Conservation (phyloP, 441 rosid species). For the Erysimum pusillum region DNA sequence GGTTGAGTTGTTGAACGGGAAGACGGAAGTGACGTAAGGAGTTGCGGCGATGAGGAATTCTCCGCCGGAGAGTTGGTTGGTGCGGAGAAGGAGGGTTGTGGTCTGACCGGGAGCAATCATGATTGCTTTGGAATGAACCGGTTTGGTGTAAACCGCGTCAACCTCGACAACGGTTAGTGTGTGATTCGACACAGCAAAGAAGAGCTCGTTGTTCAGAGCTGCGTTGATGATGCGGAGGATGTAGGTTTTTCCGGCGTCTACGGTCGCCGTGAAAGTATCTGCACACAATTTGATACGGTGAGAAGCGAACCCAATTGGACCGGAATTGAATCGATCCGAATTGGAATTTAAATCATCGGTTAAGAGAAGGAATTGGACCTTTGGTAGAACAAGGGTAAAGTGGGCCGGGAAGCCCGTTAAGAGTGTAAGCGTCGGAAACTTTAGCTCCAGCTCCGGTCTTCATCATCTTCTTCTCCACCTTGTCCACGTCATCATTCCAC, state of each 20-base stretch:
- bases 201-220: conserved; percentile 63
- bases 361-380: conserved; percentile 48
- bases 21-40: conserved; percentile 61
- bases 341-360: conserved; percentile 6
- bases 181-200: conserved; percentile 64
- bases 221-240: conserved; percentile 67
- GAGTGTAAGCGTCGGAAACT: conserved; percentile 63
- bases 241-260: conserved; percentile 64
- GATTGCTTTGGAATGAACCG: conserved; percentile 56
- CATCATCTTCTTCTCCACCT: conserved; percentile 58
- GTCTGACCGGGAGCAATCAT: conserved; percentile 73
- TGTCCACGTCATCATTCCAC: conserved; percentile 70
- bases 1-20: conserved; percentile 66
- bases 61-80: conserved; percentile 49
- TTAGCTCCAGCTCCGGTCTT: conserved; percentile 56
- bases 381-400: conserved; percentile 65
- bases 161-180: conserved; percentile 61
- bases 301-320: conserved; percentile 14
- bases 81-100: conserved; percentile 59
- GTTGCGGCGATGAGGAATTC: conserved; percentile 57
- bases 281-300: conserved; percentile 2
- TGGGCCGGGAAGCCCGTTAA: conserved; percentile 77
- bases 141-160: conserved; percentile 67
- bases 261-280: conserved; percentile 60
- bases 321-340: neutral